Conservation (phyloP, 129 eudicot species). For the Flaveria trinervia region DNA sequence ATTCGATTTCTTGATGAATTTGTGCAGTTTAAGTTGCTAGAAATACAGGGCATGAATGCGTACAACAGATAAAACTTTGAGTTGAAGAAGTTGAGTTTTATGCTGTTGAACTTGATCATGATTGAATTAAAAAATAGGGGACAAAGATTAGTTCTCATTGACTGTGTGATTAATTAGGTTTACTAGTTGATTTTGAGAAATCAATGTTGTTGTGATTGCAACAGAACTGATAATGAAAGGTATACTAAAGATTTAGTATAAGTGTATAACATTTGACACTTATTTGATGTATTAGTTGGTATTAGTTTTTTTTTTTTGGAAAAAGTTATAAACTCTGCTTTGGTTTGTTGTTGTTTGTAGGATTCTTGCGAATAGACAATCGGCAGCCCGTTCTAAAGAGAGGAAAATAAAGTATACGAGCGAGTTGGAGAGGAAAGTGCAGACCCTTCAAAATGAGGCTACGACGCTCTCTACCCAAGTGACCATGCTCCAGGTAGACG, state of each 20-base stretch:
- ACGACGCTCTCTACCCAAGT: slow-evolving; percentile 85
- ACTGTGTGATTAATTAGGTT: background rate
- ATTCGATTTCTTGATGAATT: too few species aligned
- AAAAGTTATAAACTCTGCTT: background rate
- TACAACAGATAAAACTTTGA: too few species aligned
- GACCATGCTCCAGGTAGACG: slow-evolving; percentile 72
- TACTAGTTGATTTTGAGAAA: background rate
- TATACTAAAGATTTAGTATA: background rate
- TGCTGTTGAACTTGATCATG: background rate
- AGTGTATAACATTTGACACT: background rate
- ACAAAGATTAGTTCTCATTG: background rate
- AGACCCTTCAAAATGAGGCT: slow-evolving; percentile 89
- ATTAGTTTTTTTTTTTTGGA: background rate
- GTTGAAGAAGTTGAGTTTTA: too few species aligned
- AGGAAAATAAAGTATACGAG: slow-evolving; percentile 67
- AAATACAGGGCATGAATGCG: too few species aligned
- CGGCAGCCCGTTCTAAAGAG: slow-evolving; percentile 92
- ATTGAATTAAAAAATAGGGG: background rate
- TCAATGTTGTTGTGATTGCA: background rate
- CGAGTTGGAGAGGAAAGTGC: slow-evolving; percentile 95
- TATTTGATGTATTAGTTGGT: background rate
- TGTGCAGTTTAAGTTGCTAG: too few species aligned
- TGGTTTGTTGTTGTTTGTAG: slow-evolving; percentile 38
- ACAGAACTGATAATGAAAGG: background rate
- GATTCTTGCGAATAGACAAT: slow-evolving; percentile 93